Evolutionary conservation across 306 rosid species (phyloP).

Genomic region (Castanospermum australe): DNA sequence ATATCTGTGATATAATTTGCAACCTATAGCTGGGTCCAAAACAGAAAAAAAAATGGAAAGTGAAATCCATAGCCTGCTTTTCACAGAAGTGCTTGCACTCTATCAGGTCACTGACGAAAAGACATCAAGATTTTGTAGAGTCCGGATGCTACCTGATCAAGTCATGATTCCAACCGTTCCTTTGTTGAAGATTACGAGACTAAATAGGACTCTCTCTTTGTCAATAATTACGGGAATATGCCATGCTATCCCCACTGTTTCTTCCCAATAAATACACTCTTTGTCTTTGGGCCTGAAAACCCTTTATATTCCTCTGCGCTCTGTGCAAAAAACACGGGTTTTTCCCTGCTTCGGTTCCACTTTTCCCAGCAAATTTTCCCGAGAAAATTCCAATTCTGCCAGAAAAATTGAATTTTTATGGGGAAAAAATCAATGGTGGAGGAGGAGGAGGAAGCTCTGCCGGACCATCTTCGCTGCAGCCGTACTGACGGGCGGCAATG

Average conservation of each 20-base stretch:
- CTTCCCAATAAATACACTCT: conserved; percentile 34
- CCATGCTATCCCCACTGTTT: conserved; percentile 29
- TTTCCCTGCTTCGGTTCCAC: neutral
- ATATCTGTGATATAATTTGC: neutral
- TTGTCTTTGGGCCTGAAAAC: conserved; percentile 17
- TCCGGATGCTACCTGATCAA: conserved; percentile 21
- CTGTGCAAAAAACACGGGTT: neutral
- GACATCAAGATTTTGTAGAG: conserved; percentile 21
- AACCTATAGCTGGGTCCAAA: neutral
- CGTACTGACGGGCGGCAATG: conserved; percentile 95
- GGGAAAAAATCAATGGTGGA: conserved; percentile 5
- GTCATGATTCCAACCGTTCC: conserved; percentile 29
- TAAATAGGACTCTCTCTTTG: conserved; percentile 34
- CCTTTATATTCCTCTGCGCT: neutral
- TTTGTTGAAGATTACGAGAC: conserved; percentile 40
- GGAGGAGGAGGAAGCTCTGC: conserved; percentile 50
- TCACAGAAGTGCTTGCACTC: conserved; percentile 17
- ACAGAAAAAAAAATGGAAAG: neutral
- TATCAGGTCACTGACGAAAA: neutral
- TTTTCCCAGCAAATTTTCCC: conserved; percentile 25
- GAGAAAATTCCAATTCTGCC: conserved; percentile 33
- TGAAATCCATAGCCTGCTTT: conserved; percentile 1
- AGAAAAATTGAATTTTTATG: conserved; percentile 2
- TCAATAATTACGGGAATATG: conserved; percentile 47
- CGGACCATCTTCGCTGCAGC: conserved; percentile 81